phyloP scores from a whole-genome alignment of 345 rosid species.

The Adansonia digitata region DNA sequence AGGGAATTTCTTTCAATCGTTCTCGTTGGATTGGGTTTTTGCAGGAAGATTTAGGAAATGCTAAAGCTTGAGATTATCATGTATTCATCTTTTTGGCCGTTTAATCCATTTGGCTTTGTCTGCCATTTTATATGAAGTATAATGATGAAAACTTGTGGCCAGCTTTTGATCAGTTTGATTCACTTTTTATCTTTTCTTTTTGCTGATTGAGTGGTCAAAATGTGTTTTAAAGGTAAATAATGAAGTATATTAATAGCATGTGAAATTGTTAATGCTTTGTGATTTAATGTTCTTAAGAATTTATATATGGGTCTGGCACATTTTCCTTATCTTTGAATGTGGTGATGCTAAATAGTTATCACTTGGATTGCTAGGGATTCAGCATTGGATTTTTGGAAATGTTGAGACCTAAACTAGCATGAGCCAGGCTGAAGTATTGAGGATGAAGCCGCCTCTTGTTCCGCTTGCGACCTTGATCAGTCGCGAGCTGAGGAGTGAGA shows the following conservation, averaged over 20 bases:
- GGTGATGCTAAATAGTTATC: background rate
- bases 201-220: background rate
- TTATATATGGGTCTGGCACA: too few species aligned
- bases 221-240: background rate
- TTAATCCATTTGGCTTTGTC: background rate
- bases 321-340: background rate
- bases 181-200: background rate
- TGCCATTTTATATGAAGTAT: background rate
- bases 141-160: background rate
- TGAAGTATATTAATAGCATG: background rate
- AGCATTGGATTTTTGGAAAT: conserved; percentile 26
- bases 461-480: conserved; percentile 93
- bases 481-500: conserved; percentile 80
- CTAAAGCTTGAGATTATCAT: background rate
- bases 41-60: background rate
- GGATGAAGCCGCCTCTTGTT: conserved; percentile 67
- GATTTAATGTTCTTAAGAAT: background rate
- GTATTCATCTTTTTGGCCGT: background rate
- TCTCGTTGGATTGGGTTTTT: background rate
- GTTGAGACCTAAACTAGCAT: conserved; percentile 49
- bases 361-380: conserved; percentile 6
- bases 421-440: conserved; percentile 62
- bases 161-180: background rate
- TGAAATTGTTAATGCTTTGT: background rate
- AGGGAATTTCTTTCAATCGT: background rate